phyloP scores from a whole-genome alignment of 208 protist genomes.

The Trypanosoma avium region DNA sequence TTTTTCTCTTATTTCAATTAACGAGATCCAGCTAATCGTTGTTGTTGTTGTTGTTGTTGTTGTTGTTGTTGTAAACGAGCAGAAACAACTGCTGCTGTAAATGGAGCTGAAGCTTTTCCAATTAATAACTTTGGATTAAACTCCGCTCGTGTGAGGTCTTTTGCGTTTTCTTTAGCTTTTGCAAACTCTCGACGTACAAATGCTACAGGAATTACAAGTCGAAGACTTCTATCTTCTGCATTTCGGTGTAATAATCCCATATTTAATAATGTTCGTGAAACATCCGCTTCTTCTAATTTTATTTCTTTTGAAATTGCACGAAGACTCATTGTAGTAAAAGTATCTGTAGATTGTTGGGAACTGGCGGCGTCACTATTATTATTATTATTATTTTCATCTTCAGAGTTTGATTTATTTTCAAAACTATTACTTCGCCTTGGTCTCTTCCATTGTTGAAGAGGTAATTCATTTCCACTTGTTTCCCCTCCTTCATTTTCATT shows the following conservation, averaged over 20 bases:
- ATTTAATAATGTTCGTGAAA: constrained; percentile 60
- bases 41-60: too few species aligned
- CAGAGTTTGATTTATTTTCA: too few species aligned
- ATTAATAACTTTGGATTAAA: constrained; percentile 49
- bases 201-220: constrained; percentile 56
- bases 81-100: background rate
- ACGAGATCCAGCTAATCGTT: too few species aligned
- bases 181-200: constrained; percentile 50
- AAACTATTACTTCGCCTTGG: too few species aligned
- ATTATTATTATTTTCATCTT: too few species aligned
- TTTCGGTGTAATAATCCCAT: constrained; percentile 82
- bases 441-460: too few species aligned
- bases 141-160: constrained; percentile 28
- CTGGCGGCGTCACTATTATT: too few species aligned
- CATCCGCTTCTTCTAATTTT: constrained; percentile 77
- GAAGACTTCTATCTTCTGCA: constrained; percentile 58
- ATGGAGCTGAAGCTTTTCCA: background rate
- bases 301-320: constrained; percentile 50
- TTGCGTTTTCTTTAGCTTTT: constrained; percentile 26
- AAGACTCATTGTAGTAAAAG: constrained; percentile 2
- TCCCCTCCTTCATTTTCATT: too few species aligned
- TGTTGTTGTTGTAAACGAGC: background rate
- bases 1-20: constrained; percentile 3
- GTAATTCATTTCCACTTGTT: too few species aligned
- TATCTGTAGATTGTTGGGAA: too few species aligned